Base-by-base conservation (phyloP, 441 rosid species). In the Kokia cookei region DNA sequence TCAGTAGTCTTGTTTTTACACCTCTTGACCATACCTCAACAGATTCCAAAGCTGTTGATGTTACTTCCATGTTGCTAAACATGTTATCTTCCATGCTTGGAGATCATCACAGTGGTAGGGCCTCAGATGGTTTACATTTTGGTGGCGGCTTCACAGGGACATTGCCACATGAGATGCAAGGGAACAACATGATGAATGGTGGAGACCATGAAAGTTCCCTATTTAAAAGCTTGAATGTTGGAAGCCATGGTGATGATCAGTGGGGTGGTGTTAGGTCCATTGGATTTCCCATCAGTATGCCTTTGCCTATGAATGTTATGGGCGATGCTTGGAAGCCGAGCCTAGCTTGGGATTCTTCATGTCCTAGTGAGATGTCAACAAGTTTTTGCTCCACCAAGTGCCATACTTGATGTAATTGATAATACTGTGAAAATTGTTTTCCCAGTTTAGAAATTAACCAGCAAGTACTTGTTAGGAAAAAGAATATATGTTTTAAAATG, bases 281-380 rank as follows among this genome's bases (percentile, higher is more conserved):
- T 19, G 86, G 77, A 17, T 73, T 79, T 69, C 78, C 88, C 6
- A 79, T 73, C 55, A 76, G 82, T 35, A 75, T 74, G 58, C 83
- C 79, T 35, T 78, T 75, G 10, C 58, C 65, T 54, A 79, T 66
- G 75, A 78, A 53, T 62, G 7, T 67, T 24, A 4, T 57, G 59
- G 78, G 73, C n/a, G 87, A 81, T 72, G 78, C 76, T 62, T 84
- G 89, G 90, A 86, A 77, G 74, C 84, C 85, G 26, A 81, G 76
- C 78, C 62, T 75, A 73, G 51, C 77, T 29, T 87, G 87, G 93
- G 89, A 87, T 80, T 58, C 82, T 71, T 76, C 82, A 7, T 60
- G 71, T 59, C 84, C 79, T 29, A 73, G 69, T 74, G 87, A 84
- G 69, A 77, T 79, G 73, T 73, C 86, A 26, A 76, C 83, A 8